These are phyloP conservation scores for Populus deltoides DNA, from an alignment of 345 rosid genomes.

Conservation along the genomic window DNA sequence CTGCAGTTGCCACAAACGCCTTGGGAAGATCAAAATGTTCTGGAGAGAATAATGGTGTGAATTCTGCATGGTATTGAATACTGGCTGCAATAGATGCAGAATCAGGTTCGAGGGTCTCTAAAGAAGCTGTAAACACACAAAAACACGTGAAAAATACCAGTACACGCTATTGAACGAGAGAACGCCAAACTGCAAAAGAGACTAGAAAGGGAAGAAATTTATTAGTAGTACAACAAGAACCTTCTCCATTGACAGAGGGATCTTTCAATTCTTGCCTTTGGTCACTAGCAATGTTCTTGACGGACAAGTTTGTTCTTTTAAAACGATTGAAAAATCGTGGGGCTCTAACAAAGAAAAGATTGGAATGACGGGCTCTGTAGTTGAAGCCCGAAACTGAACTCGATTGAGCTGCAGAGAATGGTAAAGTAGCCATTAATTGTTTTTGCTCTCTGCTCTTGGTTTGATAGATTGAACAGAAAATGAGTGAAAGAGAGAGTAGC, in stretches of 20 bases:
- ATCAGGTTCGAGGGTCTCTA: conserved; percentile 32
- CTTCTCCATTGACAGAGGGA: conserved; percentile 22
- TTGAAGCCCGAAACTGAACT: conserved; percentile 30
- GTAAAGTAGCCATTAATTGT: conserved; percentile 35
- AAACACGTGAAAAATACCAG: not conserved
- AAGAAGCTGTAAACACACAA: conserved; percentile 28
- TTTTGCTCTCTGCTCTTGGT: not conserved
- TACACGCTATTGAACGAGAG: not conserved
- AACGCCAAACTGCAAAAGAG: not conserved
- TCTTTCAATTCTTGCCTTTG: conserved; percentile 36
- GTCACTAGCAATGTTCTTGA: conserved; percentile 41
- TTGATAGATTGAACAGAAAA: not conserved
- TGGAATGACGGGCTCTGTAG: conserved; percentile 14
- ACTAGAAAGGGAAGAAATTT: not conserved
- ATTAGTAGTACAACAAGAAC: not conserved
- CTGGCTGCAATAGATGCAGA: conserved; percentile 43
- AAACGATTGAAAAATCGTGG: conserved; percentile 22
- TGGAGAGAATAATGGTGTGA: conserved; percentile 52
- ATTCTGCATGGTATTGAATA: conserved; percentile 55
- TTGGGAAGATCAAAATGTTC: conserved; percentile 50
- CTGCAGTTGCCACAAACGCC: conserved; percentile 51
- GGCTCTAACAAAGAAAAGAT: conserved; percentile 26
- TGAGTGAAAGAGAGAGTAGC: conserved; percentile 30
- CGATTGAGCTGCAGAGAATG: conserved; percentile 28
- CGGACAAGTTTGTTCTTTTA: conserved; percentile 13